Base-by-base conservation (phyloP, 495 filamentous ascomycete species). In the Penicillium argentinense region DNA sequence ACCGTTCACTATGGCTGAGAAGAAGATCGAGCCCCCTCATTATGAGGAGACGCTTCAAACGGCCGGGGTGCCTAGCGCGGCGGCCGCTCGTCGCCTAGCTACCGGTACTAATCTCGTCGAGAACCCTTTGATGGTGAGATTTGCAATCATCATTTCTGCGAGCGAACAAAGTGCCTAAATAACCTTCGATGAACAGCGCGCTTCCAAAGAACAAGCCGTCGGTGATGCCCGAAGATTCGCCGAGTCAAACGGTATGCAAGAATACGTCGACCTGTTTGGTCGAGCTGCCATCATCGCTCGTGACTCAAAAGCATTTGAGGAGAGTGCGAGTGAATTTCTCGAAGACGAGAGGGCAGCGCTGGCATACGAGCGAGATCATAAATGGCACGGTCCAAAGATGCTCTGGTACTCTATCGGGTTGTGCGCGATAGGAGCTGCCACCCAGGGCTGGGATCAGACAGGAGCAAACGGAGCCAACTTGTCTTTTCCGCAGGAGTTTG, bases 381-480 rank as follows among this genome's bases (percentile, higher is more conserved):
- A 66, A 58, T 69, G 66, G 66, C 59, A 67, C 18, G 62, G 60
- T 6, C 57, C 66, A 0, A 13, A 4, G 2, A 64, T 62, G 57
- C 60, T 69, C 18, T 69, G 64, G 62, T 67, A 67, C 42, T 61
- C 63, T 3, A 63, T 70, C 21, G 45, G 38, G 12, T 45, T 68
- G 17, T 68, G 64, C 45, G 62, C 64, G 19, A 17, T 70, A 18
- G 66, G 64, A 2, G 66, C 66, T 7, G 66, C 66, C 4, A 70
- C 63, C 2, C 66, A 70, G 47, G 78, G 78, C 22, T 86, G 81
- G 83, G 83, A 86, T 63, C 81, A 86, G 54, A 84, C 83, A 4
- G 83, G 82, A 5, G 77, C 78, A 37, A 86, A 87, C 51, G 83
- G 83, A 17, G 83, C 83, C 21, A 85, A 85, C 47, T 51, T 86